Conservation (phyloP, 768 basidiomycete species). For the Hygrocybe punicea region DNA sequence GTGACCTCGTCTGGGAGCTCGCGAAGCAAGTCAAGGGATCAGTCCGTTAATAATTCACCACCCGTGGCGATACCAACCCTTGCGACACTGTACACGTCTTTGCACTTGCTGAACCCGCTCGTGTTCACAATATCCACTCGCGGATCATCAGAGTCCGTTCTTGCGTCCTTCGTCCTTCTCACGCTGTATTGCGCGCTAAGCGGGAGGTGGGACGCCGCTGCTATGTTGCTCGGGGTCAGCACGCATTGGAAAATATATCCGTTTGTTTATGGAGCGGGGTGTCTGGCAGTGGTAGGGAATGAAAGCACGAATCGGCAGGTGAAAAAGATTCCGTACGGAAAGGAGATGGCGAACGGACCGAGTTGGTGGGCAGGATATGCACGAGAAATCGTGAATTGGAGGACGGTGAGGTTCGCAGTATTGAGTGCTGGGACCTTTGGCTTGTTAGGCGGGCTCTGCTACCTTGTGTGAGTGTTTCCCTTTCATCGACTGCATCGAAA, state of each 20-base stretch:
- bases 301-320: not conserved
- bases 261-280: constrained; percentile 80
- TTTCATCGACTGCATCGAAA: not conserved
- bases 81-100: constrained; percentile 57
- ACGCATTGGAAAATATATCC: constrained; percentile 99
- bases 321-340: not conserved
- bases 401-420: constrained; percentile 60
- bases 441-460: constrained; percentile 59
- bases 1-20: constrained; percentile 5
- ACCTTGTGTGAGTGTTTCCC: constrained; percentile 61
- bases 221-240: constrained; percentile 71
- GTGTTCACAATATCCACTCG: constrained; percentile 96
- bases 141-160: constrained; percentile 89
- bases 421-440: constrained; percentile 69
- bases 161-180: constrained; percentile 73
- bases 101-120: constrained; percentile 90
- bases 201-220: constrained; percentile 60
- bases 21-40: not conserved
- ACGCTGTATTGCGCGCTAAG: constrained; percentile 61
- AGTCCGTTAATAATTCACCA: constrained; percentile 2
- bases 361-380: constrained; percentile 30
- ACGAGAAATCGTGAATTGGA: constrained; percentile 43
- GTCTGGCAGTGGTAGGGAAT: constrained; percentile 53
- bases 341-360: not conserved
- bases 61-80: constrained; percentile 5